phyloP scores from a whole-genome alignment of 371 early-diverging fungal genomes.

The Choanephora cucurbitarum region DNA sequence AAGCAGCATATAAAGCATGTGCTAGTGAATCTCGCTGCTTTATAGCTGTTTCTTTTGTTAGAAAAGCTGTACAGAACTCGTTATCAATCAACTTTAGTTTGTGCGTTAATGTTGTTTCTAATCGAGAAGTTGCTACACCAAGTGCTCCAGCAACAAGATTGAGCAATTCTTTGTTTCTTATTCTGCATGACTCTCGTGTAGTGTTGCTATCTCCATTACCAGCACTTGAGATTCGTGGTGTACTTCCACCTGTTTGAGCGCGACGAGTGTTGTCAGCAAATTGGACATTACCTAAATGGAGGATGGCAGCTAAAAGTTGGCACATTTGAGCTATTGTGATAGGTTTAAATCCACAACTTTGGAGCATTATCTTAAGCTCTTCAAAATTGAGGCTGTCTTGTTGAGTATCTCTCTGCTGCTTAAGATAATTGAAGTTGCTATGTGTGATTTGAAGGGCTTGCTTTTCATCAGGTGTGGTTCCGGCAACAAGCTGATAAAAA shows the following conservation, averaged over 20 bases:
- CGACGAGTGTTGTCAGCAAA: constrained; percentile 59
- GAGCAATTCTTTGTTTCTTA: constrained; percentile 71
- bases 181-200: constrained; percentile 44
- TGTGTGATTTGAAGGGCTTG: constrained; percentile 58
- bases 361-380: constrained; percentile 69
- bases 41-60: constrained; percentile 68
- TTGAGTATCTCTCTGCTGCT: constrained; percentile 28
- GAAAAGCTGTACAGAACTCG: constrained; percentile 81
- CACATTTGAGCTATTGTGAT: constrained; percentile 69
- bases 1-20: constrained; percentile 69
- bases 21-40: constrained; percentile 74
- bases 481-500: constrained; percentile 78
- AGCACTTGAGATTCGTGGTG: background rate
- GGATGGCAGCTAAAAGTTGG: constrained; percentile 72
- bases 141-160: constrained; percentile 78
- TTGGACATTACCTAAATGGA: constrained; percentile 75
- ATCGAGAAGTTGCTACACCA: constrained; percentile 61
- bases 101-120: constrained; percentile 69
- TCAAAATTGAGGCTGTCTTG: constrained; percentile 41
- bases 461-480: constrained; percentile 61
- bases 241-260: background rate
- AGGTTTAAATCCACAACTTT: constrained; percentile 72
- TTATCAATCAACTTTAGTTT: constrained; percentile 60
- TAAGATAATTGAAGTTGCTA: constrained; percentile 58
- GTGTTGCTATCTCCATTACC: constrained; percentile 25